Percentiles rank a stretch among this genome's conserved stretches.
These are phyloP conservation scores for Pterocarpus macrocarpus DNA, from an alignment of 306 rosid species.

Conservation along the genomic window DNA sequence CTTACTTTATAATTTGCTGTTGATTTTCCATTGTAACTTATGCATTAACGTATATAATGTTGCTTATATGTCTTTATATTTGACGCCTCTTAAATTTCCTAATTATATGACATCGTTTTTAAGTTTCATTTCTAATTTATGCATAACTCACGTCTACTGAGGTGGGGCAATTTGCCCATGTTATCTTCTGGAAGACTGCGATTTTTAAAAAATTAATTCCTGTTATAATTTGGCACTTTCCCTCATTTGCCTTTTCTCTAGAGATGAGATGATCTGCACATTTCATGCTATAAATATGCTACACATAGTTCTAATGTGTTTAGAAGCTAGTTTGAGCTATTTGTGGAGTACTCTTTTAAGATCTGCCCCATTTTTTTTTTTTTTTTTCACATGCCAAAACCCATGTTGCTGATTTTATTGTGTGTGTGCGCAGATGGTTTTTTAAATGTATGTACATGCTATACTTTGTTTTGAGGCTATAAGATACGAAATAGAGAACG, in stretches of 20 bases:
- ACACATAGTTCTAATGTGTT: too few species aligned
- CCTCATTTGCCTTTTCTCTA: neutral
- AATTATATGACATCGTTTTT: neutral
- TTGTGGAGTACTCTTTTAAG: too few species aligned
- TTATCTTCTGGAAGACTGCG: neutral
- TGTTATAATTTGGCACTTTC: neutral
- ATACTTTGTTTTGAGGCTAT: too few species aligned
- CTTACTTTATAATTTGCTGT: conserved; percentile 29
- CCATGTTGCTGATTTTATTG: too few species aligned
- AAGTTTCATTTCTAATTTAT: neutral
- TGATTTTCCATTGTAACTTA: conserved; percentile 15
- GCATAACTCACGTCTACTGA: neutral
- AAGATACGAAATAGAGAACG: too few species aligned
- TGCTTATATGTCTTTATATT: neutral
- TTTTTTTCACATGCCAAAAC: too few species aligned
- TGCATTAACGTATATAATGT: neutral
- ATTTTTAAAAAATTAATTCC: too few species aligned
- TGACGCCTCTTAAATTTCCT: neutral
- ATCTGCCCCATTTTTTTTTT: too few species aligned
- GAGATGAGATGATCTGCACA: neutral
- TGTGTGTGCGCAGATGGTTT: too few species aligned
- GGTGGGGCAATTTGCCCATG: neutral
- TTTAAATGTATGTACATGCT: too few species aligned
- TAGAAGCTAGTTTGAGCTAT: neutral
- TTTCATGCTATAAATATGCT: neutral